Evolutionary conservation across 176 grass and related monocot genomes (phyloP).

Genomic region (Carex myosuroides): DNA sequence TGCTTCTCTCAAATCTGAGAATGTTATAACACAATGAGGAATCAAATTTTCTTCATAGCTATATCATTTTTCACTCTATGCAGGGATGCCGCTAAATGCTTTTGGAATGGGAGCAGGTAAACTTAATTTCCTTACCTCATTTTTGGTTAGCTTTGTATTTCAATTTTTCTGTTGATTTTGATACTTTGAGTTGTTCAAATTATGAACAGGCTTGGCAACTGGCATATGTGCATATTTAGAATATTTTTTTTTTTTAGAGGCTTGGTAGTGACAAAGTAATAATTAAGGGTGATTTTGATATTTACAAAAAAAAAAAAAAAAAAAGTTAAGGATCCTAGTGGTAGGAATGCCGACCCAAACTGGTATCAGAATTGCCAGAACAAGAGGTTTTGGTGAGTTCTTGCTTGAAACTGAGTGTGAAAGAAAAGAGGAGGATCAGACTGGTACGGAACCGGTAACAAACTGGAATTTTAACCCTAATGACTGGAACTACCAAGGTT

Average conservation of each 20-base stretch:
- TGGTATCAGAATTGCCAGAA: not conserved
- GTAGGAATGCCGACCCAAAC: not conserved
- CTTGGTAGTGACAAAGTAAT: not conserved
- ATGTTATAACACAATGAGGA: not conserved
- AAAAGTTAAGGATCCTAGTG: not conserved
- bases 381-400: not conserved
- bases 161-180: not conserved
- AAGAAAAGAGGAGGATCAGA: not conserved
- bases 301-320: too few relatives aligned
- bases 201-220: not conserved
- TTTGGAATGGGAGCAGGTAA: conserved; percentile 87
- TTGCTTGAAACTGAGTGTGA: not conserved
- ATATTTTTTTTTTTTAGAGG: not conserved
- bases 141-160: not conserved
- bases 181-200: not conserved
- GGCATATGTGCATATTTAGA: not conserved
- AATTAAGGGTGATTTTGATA: not conserved
- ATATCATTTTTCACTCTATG: conserved; percentile 14
- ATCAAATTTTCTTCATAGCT: not conserved
- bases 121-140: not conserved
- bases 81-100: conserved; percentile 84
- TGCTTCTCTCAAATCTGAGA: not conserved
- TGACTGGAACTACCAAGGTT: not conserved
- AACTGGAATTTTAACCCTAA: not conserved
- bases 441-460: not conserved